Evolutionary conservation across 2,329 filamentous ascomycete species (phyloP).

Genomic region (Penicillium sp.): DNA sequence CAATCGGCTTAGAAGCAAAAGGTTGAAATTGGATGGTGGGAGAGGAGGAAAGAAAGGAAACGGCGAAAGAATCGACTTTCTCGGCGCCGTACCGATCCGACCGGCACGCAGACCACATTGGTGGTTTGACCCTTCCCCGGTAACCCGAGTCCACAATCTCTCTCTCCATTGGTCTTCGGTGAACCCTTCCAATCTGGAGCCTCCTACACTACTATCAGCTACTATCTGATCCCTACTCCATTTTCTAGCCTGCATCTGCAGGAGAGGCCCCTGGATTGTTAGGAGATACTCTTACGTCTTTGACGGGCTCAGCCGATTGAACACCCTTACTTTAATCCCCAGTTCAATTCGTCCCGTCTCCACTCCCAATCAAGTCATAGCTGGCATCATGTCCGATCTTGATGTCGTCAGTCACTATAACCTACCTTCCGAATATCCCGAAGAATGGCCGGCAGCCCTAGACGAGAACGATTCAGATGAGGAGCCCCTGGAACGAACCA

Average conservation of each 20-base stretch:
- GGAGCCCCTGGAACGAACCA: constrained; percentile 37
- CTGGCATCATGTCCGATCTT: constrained; percentile 62
- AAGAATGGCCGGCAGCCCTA: constrained; percentile 82
- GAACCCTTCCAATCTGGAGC: neutral
- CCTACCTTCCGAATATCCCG: constrained; percentile 73
- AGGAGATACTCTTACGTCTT: neutral
- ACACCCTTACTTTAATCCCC: neutral
- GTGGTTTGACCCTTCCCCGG: constrained; percentile 23
- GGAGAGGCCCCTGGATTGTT: neutral
- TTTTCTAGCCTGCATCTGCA: neutral
- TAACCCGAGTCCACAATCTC: constrained; percentile 21
- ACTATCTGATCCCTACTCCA: neutral
- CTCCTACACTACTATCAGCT: neutral
- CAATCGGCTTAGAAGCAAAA: constrained; percentile 12
- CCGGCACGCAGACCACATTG: constrained; percentile 24
- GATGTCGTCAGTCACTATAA: constrained; percentile 91
- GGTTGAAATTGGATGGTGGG: constrained; percentile 11
- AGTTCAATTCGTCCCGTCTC: neutral
- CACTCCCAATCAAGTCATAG: neutral
- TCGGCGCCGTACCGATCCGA: constrained; percentile 27
- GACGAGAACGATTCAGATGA: constrained; percentile 70
- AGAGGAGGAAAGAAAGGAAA: constrained; percentile 14
- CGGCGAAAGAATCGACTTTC: constrained; percentile 26
- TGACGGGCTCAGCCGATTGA: neutral
- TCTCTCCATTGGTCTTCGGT: constrained; percentile 3